Conservation (phyloP, 768 basidiomycete species). For the Lactifluus volemus region DNA sequence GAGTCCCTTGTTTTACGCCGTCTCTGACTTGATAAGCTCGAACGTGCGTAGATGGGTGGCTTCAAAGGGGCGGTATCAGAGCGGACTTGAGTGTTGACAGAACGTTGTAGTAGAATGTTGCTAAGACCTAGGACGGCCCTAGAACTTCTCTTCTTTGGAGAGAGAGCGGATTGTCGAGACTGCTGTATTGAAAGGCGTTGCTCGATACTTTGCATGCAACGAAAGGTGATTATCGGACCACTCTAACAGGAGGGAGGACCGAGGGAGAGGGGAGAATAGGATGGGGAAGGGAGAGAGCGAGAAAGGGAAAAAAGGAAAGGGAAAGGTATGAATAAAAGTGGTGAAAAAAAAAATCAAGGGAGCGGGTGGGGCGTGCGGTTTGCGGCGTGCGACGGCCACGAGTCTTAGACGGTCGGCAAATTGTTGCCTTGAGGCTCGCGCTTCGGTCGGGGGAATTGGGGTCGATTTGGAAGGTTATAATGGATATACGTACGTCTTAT, state of each 20-base stretch:
- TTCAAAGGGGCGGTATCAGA: slow-evolving; percentile 24
- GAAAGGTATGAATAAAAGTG: slow-evolving; percentile 10
- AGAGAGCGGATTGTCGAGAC: slow-evolving; percentile 22
- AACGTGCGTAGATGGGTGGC: slow-evolving; percentile 29
- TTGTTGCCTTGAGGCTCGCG: slow-evolving; percentile 17
- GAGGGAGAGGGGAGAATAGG: slow-evolving; percentile 23
- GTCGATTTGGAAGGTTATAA: not conserved
- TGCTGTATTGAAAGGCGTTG: slow-evolving; percentile 26
- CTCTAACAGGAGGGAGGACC: slow-evolving; percentile 22
- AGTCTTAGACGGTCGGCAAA: slow-evolving; percentile 24
- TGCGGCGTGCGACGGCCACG: slow-evolving; percentile 31
- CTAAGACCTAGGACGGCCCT: slow-evolving; percentile 40
- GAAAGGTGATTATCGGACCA: slow-evolving; percentile 21
- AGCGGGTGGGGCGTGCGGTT: slow-evolving; percentile 25
- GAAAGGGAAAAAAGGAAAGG: slow-evolving; percentile 20
- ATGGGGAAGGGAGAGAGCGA: slow-evolving; percentile 22
- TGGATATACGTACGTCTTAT: not conserved
- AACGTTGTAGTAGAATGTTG: slow-evolving; percentile 28
- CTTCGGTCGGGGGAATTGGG: slow-evolving; percentile 17
- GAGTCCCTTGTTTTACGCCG: slow-evolving; percentile 31
- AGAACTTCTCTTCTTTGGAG: slow-evolving; percentile 33
- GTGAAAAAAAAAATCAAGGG: slow-evolving; percentile 22
- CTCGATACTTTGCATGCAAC: slow-evolving; percentile 39
- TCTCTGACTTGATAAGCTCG: slow-evolving; percentile 32
- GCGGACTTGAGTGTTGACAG: slow-evolving; percentile 21